A percentile compares a stretch with the other conserved stretches of the same genome.
These are phyloP conservation scores for Monosporozyma servazzii DNA, from an alignment of 805 yeast species.

Conservation along the genomic window DNA sequence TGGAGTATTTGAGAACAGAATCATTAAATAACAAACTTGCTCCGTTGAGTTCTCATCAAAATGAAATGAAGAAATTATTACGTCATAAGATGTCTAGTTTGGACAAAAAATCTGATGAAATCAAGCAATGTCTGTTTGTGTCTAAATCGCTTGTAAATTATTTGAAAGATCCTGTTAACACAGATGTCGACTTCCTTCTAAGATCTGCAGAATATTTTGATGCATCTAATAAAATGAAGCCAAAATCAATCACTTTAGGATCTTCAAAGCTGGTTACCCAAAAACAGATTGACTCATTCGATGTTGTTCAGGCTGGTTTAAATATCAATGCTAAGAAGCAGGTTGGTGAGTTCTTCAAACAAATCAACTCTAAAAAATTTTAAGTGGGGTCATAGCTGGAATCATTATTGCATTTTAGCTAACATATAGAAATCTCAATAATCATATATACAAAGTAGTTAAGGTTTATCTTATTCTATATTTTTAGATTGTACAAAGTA, in stretches of 20 bases:
- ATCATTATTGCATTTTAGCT: background rate
- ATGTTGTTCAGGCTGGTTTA: conserved; percentile 20
- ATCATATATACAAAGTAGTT: background rate
- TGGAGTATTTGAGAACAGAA: conserved; percentile 6
- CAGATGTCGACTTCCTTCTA: background rate
- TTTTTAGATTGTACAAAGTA: background rate
- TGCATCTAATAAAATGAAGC: background rate
- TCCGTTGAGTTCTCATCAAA: conserved; percentile 19
- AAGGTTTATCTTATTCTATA: background rate
- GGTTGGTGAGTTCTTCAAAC: conserved; percentile 21
- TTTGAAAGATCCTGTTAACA: background rate
- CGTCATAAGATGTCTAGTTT: conserved; percentile 17
- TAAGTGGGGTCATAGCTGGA: background rate
- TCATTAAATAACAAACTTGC: conserved; percentile 4
- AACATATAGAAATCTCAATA: background rate
- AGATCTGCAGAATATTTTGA: background rate
- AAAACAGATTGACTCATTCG: conserved; percentile 9
- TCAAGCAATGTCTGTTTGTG: conserved; percentile 14
- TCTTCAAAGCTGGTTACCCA: background rate
- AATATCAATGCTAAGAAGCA: conserved; percentile 19
- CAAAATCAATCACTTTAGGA: background rate
- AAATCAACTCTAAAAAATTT: background rate
- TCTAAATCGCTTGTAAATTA: conserved; percentile 13
- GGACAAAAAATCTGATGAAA: conserved; percentile 10
- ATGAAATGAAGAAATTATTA: conserved; percentile 12